These are phyloP conservation scores for Wickerhamomyces rabaulensis DNA, from an alignment of 805 yeast genomes.

Conservation along the genomic window DNA sequence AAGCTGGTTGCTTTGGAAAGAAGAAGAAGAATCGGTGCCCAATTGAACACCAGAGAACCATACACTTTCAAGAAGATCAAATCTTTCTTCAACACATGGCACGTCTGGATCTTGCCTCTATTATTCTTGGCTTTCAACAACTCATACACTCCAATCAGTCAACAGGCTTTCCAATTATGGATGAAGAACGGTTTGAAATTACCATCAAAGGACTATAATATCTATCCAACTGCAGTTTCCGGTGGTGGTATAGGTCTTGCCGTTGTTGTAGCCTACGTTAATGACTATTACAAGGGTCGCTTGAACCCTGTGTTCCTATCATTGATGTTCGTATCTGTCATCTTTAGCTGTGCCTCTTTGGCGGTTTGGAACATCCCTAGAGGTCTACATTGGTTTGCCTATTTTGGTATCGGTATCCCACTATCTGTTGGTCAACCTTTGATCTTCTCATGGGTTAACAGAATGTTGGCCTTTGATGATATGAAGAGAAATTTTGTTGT, in stretches of 20 bases:
- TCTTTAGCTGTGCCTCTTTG: constrained; percentile 37
- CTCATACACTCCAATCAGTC: constrained; percentile 26
- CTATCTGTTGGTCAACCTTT: constrained; percentile 50
- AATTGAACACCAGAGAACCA: constrained; percentile 35
- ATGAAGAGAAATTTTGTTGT: constrained; percentile 32
- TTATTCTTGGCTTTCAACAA: constrained; percentile 18
- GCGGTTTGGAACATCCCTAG: constrained; percentile 45
- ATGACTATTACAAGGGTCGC: constrained; percentile 32
- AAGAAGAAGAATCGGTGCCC: constrained; percentile 37
- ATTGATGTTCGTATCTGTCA: constrained; percentile 33
- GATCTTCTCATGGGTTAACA: constrained; percentile 52
- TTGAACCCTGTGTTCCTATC: constrained; percentile 33
- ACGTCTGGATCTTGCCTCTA: constrained; percentile 39
- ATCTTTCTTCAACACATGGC: constrained; percentile 44
- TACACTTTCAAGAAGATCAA: constrained; percentile 32
- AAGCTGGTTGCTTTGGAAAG: constrained; percentile 42
- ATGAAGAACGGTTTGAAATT: constrained; percentile 33
- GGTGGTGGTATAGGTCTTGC: constrained; percentile 37
- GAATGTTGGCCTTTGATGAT: constrained; percentile 32
- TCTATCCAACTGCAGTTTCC: constrained; percentile 34
- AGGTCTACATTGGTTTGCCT: constrained; percentile 46
- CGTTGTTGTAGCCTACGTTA: constrained; percentile 30
- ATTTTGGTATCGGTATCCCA: constrained; percentile 43
- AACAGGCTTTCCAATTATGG: constrained; percentile 44
- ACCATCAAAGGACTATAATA: constrained; percentile 32